Evolutionary conservation across 768 basidiomycete genomes (phyloP).

Genomic region (Macrolepiota albuminosa): DNA sequence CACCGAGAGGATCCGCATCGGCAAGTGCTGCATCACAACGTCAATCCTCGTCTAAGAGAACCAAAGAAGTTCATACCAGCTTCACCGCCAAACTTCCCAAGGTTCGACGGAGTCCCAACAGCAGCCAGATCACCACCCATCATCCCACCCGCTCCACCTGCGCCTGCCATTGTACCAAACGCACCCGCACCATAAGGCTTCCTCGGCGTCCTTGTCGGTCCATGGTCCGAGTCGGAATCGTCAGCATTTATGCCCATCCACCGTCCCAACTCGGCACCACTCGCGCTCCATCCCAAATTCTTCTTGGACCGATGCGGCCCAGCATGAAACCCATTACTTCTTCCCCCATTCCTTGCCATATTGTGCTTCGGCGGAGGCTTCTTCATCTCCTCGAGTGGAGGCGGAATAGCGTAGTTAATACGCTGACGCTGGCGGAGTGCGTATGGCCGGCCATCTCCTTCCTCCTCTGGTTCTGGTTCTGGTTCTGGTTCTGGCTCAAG

Average conservation of each 20-base stretch:
- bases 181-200: conserved; percentile 58
- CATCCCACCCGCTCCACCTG: conserved; percentile 45
- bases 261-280: conserved; percentile 68
- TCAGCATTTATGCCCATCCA: conserved; percentile 75
- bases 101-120: conserved; percentile 77
- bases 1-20: conserved; percentile 93
- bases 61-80: conserved; percentile 34
- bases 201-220: conserved; percentile 59
- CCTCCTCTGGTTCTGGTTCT: conserved; percentile 42
- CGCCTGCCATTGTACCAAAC: conserved; percentile 43
- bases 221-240: conserved; percentile 77
- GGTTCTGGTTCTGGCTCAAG: conserved; percentile 40
- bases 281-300: conserved; percentile 73
- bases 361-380: conserved; percentile 36
- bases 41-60: conserved; percentile 5
- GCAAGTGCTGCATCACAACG: conserved; percentile 57
- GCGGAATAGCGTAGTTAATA: conserved; percentile 81
- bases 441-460: conserved; percentile 58
- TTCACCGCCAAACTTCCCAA: conserved; percentile 80
- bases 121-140: conserved; percentile 61
- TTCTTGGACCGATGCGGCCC: conserved; percentile 27
- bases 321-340: conserved; percentile 26
- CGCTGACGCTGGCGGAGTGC: conserved; percentile 57
- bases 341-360: conserved; percentile 24
- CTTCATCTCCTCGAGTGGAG: conserved; percentile 68